A percentile compares a stretch with the other conserved stretches of the same genome.
These are phyloP conservation scores for Ascoidea rubescens DNA, from an alignment of 805 yeast genomes.

Conservation along the genomic window DNA sequence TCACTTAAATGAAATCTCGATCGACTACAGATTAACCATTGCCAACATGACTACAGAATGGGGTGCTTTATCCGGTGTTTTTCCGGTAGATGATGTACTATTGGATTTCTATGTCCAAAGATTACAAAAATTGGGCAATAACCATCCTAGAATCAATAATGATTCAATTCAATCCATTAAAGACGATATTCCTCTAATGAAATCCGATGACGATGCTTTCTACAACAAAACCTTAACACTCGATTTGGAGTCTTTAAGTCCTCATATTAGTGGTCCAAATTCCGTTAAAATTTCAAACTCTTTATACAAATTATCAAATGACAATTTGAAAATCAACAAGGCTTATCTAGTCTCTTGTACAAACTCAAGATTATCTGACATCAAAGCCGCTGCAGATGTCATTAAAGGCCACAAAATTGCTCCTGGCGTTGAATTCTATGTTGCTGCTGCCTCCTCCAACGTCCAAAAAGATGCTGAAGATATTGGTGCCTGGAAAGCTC, in stretches of 20 bases:
- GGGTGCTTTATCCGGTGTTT: conserved; percentile 95
- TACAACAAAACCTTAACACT: conserved; percentile 82
- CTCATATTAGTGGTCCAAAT: conserved; percentile 92
- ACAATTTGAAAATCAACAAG: conserved; percentile 72
- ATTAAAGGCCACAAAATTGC: conserved; percentile 75
- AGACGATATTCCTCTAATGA: conserved; percentile 22
- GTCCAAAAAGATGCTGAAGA: conserved; percentile 90
- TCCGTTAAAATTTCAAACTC: conserved; percentile 86
- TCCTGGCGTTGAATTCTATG: conserved; percentile 84
- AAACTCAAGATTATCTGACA: conserved; percentile 84
- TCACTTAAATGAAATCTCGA: conserved; percentile 50
- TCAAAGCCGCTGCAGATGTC: conserved; percentile 87
- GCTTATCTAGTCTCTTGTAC: conserved; percentile 98
- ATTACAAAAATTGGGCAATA: conserved; percentile 25
- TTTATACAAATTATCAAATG: conserved; percentile 54
- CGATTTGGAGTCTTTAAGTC: conserved; percentile 70
- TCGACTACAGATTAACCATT: conserved; percentile 80
- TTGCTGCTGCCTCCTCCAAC: conserved; percentile 92
- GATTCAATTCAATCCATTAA: conserved; percentile 40
- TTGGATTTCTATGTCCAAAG: conserved; percentile 65
- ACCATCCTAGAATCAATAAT: conserved; percentile 72
- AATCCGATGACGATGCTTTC: conserved; percentile 62
- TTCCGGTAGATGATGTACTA: conserved; percentile 84
- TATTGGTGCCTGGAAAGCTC: conserved; percentile 82
- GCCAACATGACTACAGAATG: conserved; percentile 98